A percentile compares a stretch with the other conserved stretches of the same genome.
Evolutionary conservation across 2,329 filamentous ascomycete genomes (phyloP).

Genomic region (Capronia coronata): DNA sequence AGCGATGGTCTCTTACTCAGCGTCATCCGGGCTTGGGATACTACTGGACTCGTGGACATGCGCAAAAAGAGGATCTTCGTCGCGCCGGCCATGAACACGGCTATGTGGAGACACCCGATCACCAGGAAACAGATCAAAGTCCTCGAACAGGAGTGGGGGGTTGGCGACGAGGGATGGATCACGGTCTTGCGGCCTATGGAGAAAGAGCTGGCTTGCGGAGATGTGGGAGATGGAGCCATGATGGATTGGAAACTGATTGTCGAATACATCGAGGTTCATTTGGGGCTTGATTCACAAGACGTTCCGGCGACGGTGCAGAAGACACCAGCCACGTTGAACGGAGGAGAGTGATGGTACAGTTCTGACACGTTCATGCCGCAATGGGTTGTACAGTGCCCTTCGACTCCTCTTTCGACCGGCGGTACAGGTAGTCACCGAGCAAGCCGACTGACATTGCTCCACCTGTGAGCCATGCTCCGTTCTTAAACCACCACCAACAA

Average conservation of each 20-base stretch:
- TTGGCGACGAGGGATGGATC: conserved; percentile 51
- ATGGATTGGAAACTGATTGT: conserved; percentile 73
- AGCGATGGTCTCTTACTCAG: conserved; percentile 67
- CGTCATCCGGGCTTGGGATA: conserved; percentile 84
- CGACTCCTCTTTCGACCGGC: conserved; percentile 20
- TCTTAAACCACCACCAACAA: conserved; percentile 61
- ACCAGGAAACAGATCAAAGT: conserved; percentile 65
- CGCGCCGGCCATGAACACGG: conserved; percentile 78
- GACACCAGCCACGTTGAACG: not conserved
- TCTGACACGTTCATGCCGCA: conserved; percentile 8
- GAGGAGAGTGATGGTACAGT: conserved; percentile 11
- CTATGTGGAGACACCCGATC: conserved; percentile 83
- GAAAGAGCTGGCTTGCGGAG: conserved; percentile 77
- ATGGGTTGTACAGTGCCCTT: not conserved
- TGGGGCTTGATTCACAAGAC: conserved; percentile 6
- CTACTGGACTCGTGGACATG: conserved; percentile 53
- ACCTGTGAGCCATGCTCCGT: conserved; percentile 56
- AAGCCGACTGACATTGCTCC: conserved; percentile 53
- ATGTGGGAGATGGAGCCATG: conserved; percentile 78
- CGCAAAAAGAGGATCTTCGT: conserved; percentile 64
- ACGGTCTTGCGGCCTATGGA: conserved; percentile 66
- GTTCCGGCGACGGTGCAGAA: not conserved
- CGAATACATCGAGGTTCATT: conserved; percentile 14
- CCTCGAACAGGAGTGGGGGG: conserved; percentile 68
- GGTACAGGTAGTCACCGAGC: conserved; percentile 47